Base-by-base conservation (phyloP, 441 rosid species). In the Pelargonium cotyledonis region DNA sequence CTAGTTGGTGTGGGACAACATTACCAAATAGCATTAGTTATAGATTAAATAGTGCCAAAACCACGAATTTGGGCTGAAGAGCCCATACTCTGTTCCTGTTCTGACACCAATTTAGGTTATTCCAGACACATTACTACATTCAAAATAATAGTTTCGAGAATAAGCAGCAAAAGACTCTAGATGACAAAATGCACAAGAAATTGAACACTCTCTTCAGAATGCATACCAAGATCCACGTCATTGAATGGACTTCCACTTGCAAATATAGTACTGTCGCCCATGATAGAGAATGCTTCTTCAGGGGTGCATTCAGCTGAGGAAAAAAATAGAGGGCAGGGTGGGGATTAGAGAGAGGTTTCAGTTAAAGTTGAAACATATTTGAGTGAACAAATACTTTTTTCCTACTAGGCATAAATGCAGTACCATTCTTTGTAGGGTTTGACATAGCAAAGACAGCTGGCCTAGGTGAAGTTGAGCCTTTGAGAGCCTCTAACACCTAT, bases 371-470 rank as follows among this genome's bases (percentile, higher is more conserved):
- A 51, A 49, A 51, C 49, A 26, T 29, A 7, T 44, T 57, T 29
- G 38, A 8, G 66, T 8, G 66, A 58, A 29, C 64, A 63, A 49
- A 2, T 29, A 63, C n/a, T 11, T 66, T 21, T 65, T 21, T 40
- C 19, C 10, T 38, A 65, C 16, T 35, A 65, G 55, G 47, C 67
- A 70, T 51, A 38, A 19, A 6, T 67, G 68, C 41, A 65, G 41
- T 81, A 92, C 99, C 99, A 80, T 92, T 90, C 71, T 86, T 92
- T 49, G 99, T 95, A 40, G 99, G 99, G 78, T 95, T 95, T 76
- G 99, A 95, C 99, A 95, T 95, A 47, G 99, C 95, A 84, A 90
- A 93, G 65, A 95, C 85, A 70, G 99, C 98, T 71, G 99, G 99
- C 78, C 97, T 92, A 62, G 97, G 88, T 61, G 99, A 92, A 67